Conservation (phyloP, 2,329 filamentous ascomycete genomes). For the Paracoccidioides lutzii region DNA sequence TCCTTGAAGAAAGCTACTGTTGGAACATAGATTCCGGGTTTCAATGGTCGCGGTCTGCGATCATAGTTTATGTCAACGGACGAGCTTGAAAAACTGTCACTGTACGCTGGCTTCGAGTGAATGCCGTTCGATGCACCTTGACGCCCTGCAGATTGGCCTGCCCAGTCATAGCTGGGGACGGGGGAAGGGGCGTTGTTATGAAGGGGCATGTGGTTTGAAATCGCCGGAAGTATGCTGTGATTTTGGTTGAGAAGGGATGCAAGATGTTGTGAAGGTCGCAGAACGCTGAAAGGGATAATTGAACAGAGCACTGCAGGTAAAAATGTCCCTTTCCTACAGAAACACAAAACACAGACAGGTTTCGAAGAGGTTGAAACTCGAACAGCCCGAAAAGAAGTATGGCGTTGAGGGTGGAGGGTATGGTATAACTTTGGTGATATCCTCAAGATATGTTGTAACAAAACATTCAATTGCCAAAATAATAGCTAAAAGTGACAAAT, state of each 20-base stretch:
- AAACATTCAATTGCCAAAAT: not conserved
- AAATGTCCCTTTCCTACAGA: not conserved
- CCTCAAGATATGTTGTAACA: not conserved
- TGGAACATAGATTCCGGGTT: conserved; percentile 11
- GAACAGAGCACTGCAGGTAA: not conserved
- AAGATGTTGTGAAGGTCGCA: not conserved
- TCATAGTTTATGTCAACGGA: conserved; percentile 1
- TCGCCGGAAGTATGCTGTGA: not conserved
- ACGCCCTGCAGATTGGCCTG: not conserved
- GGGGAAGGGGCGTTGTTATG: conserved; percentile 3
- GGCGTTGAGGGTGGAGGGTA: not conserved
- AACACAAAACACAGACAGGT: too few relatives aligned
- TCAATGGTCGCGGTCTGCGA: conserved; percentile 2
- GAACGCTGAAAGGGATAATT: not conserved
- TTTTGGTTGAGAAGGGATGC: not conserved
- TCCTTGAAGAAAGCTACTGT: conserved; percentile 80
- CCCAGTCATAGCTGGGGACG: not conserved
- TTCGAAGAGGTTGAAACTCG: not conserved
- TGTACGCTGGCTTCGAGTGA: conserved; percentile 6
- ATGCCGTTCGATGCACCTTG: not conserved
- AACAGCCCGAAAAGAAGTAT: not conserved
- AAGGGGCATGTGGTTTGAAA: not conserved
- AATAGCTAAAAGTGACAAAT: not conserved
- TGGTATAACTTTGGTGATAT: not conserved
- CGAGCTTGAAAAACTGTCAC: conserved; percentile 6